Evolutionary conservation across 2,329 filamentous ascomycete genomes (phyloP), one percentile per base, ranked within the genome.

Genomic region (Trichoderma sp.): DNA sequence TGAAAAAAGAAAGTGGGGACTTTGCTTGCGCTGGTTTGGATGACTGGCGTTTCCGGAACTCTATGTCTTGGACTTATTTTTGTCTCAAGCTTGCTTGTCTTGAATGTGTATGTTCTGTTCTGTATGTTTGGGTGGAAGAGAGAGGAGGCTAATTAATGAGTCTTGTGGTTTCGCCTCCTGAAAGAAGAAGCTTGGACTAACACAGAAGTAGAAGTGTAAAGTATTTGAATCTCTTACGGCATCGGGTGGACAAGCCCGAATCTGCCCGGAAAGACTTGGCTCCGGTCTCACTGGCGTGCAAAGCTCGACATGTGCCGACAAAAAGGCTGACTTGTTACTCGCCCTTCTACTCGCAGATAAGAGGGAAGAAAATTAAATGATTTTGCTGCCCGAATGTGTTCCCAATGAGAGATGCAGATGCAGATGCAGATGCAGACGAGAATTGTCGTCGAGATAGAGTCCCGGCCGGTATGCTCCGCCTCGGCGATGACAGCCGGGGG

Each of bases 401-500:
- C 47, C 47, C n/a, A 12, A 53, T 43, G 36, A 50, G 3, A 23
- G n/a, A 50, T 50, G 47, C n/a, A 50, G 47, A 50, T 23, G 47
- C 20, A 34, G 26, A 28, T 28, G 28, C 28, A 28, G 28, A 28
- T 28, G 28, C 28, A 28, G 26, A 20, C 4, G 39, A n/a, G 43
- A 8, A 8, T 34, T 26, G 17, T 67, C 64, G 32, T 57, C 20
- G 30, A 43, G 50, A 67, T 28, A 57, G 26, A 30, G 30, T 32
- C 55, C 65, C 34, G 65, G 50, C 64, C 65, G 65, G 34, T 68
- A 17, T 59, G 65, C 26, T 68, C 65, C 65, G 65, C 34, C 26
- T 68, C 55, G 65, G 65, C 36, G 34, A 34, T 15, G 55, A 3
- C 0, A 59, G 28, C 8, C 50, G 30, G 50, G 47, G 47, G 34